Conservation (phyloP, 2,329 filamentous ascomycete genomes). For the Clonostachys rhizophaga region DNA sequence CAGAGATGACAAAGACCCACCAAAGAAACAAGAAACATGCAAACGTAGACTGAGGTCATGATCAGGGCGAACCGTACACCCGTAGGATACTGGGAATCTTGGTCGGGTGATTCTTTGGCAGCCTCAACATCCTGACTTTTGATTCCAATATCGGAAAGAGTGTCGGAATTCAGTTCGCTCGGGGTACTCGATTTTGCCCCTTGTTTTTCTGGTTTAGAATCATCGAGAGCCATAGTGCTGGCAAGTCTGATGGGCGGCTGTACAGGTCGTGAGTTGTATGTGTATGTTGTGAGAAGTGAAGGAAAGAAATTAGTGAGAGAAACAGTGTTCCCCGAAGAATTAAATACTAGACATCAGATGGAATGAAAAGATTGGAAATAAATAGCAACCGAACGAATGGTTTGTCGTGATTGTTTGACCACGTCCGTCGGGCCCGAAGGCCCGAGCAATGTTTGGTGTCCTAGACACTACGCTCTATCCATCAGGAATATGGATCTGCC, state of each 20-base stretch:
- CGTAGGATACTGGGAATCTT: not conserved
- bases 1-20: not conserved
- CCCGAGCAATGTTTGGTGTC: no score
- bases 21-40: slow-evolving; percentile 1
- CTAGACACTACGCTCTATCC: no score
- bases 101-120: not conserved
- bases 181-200: not conserved
- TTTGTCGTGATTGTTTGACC: no score
- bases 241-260: not conserved
- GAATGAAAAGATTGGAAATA: no score
- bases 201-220: not conserved
- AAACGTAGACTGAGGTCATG: not conserved
- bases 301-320: no score
- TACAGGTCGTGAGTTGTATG: not conserved
- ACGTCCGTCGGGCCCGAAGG: no score
- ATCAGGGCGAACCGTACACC: not conserved
- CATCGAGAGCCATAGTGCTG: not conserved
- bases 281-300: no score
- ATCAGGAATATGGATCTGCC: no score
- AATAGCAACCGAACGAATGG: no score
- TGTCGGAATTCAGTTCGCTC: not conserved
- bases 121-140: not conserved
- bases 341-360: no score
- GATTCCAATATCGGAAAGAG: not conserved
- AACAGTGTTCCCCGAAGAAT: no score